Conservation (phyloP, 1,284 basidiomycete species). For the Ceratobasidium sp. region DNA sequence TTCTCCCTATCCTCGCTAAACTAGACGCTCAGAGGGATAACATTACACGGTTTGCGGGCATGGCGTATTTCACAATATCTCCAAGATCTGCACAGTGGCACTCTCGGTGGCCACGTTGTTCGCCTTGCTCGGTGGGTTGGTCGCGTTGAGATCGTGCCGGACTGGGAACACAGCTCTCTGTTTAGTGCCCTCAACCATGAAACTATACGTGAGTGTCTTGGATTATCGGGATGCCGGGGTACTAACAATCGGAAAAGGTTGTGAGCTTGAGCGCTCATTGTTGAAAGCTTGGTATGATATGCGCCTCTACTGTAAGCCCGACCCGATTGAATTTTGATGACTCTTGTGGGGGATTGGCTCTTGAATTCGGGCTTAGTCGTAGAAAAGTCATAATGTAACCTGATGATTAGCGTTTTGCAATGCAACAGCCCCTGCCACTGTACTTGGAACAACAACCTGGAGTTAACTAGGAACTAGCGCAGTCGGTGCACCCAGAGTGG, state of each 20-base stretch:
- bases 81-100: constrained; percentile 50
- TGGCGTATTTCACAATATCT: too few relatives aligned
- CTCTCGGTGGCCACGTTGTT: constrained; percentile 50
- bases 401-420: constrained; percentile 42
- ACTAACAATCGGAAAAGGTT: constrained; percentile 48
- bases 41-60: constrained; percentile 51
- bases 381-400: not conserved
- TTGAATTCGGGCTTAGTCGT: not conserved
- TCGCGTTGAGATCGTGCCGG: constrained; percentile 35
- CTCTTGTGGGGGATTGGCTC: constrained; percentile 47
- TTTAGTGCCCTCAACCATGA: constrained; percentile 39
- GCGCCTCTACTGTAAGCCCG: constrained; percentile 63
- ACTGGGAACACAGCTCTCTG: constrained; percentile 14
- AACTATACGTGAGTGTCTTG: constrained; percentile 49
- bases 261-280: not conserved
- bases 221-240: constrained; percentile 48
- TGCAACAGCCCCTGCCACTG: not conserved
- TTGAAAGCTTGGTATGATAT: constrained; percentile 19
- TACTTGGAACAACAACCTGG: constrained; percentile 2
- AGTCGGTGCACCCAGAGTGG: constrained; percentile 1
- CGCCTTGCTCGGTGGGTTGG: constrained; percentile 46
- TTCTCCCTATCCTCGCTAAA: not conserved
- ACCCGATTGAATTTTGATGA: constrained; percentile 64
- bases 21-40: constrained; percentile 39
- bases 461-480: constrained; percentile 33